These are phyloP conservation scores for Solanum virginianum DNA, from an alignment of 257 asterid species.

Conservation along the genomic window DNA sequence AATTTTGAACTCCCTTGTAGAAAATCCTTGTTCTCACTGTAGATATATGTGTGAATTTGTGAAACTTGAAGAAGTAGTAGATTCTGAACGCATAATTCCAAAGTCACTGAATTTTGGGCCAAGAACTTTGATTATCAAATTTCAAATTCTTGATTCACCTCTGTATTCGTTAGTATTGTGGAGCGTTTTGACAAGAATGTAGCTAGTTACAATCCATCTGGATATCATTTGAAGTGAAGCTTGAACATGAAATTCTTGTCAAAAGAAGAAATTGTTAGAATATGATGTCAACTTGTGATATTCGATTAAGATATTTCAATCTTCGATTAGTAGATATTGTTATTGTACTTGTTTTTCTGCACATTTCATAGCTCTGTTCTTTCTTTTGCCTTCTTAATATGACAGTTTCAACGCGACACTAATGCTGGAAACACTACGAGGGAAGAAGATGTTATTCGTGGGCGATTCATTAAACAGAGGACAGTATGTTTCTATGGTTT, in stretches of 20 bases:
- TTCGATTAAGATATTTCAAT: not conserved
- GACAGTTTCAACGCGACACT: constrained; percentile 59
- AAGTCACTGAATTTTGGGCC: too few relatives aligned
- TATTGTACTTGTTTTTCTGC: not conserved
- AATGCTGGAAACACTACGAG: constrained; percentile 62
- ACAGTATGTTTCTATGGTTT: constrained; percentile 55
- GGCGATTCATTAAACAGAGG: constrained; percentile 82
- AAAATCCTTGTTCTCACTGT: too few relatives aligned
- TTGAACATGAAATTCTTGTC: too few relatives aligned
- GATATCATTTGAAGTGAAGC: not conserved
- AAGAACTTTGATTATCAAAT: too few relatives aligned
- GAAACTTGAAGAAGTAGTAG: too few relatives aligned
- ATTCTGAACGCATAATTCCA: too few relatives aligned
- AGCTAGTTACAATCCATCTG: not conserved
- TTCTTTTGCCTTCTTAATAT: not conserved
- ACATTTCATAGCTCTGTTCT: not conserved
- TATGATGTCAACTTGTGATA: not conserved
- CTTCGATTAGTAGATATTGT: not conserved
- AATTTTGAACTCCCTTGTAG: too few relatives aligned
- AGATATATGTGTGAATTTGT: too few relatives aligned
- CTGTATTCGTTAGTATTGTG: not conserved
- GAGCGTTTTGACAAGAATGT: not conserved
- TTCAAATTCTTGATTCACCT: too few relatives aligned
- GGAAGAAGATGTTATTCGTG: constrained; percentile 61
- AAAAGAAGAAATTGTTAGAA: too few relatives aligned